Conservation (phyloP, 495 filamentous ascomycete genomes). For the Aspergillus bridgeri region DNA sequence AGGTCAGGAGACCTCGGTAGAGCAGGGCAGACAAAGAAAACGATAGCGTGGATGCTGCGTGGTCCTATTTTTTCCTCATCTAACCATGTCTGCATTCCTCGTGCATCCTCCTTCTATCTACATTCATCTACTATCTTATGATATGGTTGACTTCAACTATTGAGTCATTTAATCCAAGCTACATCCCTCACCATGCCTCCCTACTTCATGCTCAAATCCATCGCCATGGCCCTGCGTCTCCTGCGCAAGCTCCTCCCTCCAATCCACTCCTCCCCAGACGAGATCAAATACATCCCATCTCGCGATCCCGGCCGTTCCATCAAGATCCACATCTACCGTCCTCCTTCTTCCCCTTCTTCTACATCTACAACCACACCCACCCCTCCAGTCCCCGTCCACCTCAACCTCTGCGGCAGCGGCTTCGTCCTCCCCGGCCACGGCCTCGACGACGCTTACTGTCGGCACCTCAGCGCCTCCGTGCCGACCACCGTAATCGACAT, state of each 20-base stretch:
- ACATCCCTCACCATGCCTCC: neutral
- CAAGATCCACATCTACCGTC: conserved; percentile 29
- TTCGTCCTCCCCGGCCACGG: conserved; percentile 31
- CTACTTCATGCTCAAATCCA: conserved; percentile 15
- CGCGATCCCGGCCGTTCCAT: conserved; percentile 29
- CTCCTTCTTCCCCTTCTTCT: neutral
- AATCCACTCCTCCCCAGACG: conserved; percentile 13
- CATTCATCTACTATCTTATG: too few relatives aligned
- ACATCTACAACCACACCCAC: neutral
- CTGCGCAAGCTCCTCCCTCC: neutral
- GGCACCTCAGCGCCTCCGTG: conserved; percentile 13
- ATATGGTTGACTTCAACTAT: too few relatives aligned
- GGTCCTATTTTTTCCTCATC: too few relatives aligned
- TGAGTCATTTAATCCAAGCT: too few relatives aligned
- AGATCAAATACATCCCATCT: conserved; percentile 23
- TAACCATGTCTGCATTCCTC: too few relatives aligned
- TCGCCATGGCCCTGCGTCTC: conserved; percentile 6
- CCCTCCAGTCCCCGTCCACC: conserved; percentile 19
- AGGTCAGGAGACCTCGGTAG: too few relatives aligned
- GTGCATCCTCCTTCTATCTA: too few relatives aligned
- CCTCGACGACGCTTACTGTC: conserved; percentile 30
- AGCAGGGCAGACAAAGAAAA: too few relatives aligned
- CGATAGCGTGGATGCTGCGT: too few relatives aligned
- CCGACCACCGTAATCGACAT: conserved; percentile 37
- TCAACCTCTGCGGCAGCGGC: conserved; percentile 32